Percentiles rank a stretch among this genome's conserved stretches.
Conservation (phyloP, 495 filamentous ascomycete genomes). For the Oleoguttula mirabilis region DNA sequence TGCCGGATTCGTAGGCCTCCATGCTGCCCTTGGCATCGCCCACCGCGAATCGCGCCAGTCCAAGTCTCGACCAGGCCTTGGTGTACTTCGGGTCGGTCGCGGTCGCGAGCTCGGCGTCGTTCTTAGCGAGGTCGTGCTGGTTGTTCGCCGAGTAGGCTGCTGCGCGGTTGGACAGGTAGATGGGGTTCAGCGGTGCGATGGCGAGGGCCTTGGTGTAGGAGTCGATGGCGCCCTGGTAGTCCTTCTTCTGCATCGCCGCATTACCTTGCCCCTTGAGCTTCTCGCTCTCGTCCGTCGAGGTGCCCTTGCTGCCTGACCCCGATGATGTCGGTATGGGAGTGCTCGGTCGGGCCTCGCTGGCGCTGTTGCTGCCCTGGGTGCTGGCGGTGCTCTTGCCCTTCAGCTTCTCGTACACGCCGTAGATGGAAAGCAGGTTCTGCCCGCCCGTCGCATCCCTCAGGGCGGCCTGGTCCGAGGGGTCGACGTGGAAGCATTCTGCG, state of each 20-base stretch:
- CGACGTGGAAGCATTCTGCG: conserved; percentile 84
- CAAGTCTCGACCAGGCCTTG: conserved; percentile 89
- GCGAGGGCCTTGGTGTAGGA: conserved; percentile 73
- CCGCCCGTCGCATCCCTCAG: conserved; percentile 64
- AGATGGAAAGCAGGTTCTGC: conserved; percentile 80
- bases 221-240: conserved; percentile 69
- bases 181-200: conserved; percentile 72
- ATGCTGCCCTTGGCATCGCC: conserved; percentile 82
- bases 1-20: conserved; percentile 89
- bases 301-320: conserved; percentile 20
- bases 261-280: conserved; percentile 84
- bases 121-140: conserved; percentile 68
- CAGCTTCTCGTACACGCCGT: conserved; percentile 90
- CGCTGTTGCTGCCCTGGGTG: conserved; percentile 18
- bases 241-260: conserved; percentile 81
- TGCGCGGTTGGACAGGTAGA: conserved; percentile 95
- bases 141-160: conserved; percentile 71
- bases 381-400: conserved; percentile 50
- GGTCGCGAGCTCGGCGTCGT: conserved; percentile 81
- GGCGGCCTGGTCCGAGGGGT: conserved; percentile 62
- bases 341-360: conserved; percentile 3
- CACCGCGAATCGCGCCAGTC: conserved; percentile 77
- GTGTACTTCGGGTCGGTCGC: conserved; percentile 81
- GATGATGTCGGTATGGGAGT: conserved; percentile 1
- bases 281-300: conserved; percentile 56